Percentiles rank a stretch among this genome's conserved stretches.
Evolutionary conservation across 2,329 filamentous ascomycete genomes (phyloP).

Genomic region (Curvularia eragrostidis): DNA sequence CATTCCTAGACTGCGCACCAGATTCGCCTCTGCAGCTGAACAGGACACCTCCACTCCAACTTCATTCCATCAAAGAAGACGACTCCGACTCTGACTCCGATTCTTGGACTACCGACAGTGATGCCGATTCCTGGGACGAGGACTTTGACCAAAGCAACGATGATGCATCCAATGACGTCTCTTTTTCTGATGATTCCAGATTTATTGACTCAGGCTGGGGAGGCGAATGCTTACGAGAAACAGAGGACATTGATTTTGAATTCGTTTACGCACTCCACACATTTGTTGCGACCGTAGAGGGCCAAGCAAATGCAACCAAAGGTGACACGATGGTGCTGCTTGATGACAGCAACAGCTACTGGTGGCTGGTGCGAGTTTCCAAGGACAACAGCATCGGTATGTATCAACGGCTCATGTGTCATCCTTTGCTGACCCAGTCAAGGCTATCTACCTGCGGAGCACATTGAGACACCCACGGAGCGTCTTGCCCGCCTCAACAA

Average conservation of each 20-base stretch:
- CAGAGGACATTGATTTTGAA: constrained; percentile 99
- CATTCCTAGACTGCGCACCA: constrained; percentile 16
- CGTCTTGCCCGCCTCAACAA: constrained; percentile 93
- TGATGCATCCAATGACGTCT: constrained; percentile 69
- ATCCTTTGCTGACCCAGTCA: constrained; percentile 5
- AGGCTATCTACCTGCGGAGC: constrained; percentile 96
- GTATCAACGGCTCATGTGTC: constrained; percentile 23
- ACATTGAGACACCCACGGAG: constrained; percentile 98
- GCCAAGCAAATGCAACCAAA: constrained; percentile 97
- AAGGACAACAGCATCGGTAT: constrained; percentile 94
- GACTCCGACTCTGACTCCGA: constrained; percentile 9
- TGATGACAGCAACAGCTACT: constrained; percentile 99
- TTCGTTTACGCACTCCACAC: constrained; percentile 98
- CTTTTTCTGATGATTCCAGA: constrained; percentile 63
- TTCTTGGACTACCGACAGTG: constrained; percentile 49
- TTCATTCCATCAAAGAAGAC: constrained; percentile 21
- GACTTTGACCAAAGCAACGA: constrained; percentile 45
- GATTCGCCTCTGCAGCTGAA: constrained; percentile 15
- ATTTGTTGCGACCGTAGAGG: constrained; percentile 96
- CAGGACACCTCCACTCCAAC: constrained; percentile 16
- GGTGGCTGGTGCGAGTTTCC: constrained; percentile 97
- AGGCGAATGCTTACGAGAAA: constrained; percentile 83
- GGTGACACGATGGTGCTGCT: constrained; percentile 98
- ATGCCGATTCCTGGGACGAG: constrained; percentile 47
- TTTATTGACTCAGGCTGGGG: constrained; percentile 77